phyloP scores from a whole-genome alignment of 176 grass and related monocot genomes.

The Echinochloa phyllopogon region DNA sequence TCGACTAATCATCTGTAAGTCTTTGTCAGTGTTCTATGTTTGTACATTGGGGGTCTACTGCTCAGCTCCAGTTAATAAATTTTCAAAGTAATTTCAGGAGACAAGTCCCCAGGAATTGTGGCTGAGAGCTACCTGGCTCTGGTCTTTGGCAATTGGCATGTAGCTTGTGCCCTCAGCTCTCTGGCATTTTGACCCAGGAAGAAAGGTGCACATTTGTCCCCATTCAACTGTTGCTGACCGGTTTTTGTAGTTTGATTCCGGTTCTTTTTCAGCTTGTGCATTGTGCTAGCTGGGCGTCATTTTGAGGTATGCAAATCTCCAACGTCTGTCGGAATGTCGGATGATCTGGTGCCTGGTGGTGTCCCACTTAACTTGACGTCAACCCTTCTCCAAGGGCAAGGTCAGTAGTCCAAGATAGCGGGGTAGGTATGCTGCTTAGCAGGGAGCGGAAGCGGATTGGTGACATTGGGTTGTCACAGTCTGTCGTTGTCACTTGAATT shows the following conservation, averaged over 20 bases:
- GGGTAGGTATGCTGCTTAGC: conserved; percentile 21
- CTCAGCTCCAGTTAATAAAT: neutral
- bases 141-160: conserved; percentile 32
- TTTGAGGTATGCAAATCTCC: neutral
- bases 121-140: neutral
- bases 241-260: neutral
- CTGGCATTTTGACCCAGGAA: conserved; percentile 36
- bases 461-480: neutral
- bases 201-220: conserved; percentile 32
- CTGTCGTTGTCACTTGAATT: neutral
- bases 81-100: conserved; percentile 12
- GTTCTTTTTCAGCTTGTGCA: neutral
- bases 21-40: neutral
- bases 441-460: conserved; percentile 46
- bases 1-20: conserved; percentile 1
- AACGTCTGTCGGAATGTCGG: neutral
- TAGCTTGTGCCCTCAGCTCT: conserved; percentile 40
- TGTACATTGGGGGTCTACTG: neutral
- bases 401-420: conserved; percentile 24
- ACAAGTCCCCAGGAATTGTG: neutral
- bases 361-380: neutral
- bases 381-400: neutral
- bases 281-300: conserved; percentile 2
- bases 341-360: neutral
- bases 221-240: neutral